Evolutionary conservation across 1,284 basidiomycete genomes (phyloP).

Genomic region (Farysia itapuensis): DNA sequence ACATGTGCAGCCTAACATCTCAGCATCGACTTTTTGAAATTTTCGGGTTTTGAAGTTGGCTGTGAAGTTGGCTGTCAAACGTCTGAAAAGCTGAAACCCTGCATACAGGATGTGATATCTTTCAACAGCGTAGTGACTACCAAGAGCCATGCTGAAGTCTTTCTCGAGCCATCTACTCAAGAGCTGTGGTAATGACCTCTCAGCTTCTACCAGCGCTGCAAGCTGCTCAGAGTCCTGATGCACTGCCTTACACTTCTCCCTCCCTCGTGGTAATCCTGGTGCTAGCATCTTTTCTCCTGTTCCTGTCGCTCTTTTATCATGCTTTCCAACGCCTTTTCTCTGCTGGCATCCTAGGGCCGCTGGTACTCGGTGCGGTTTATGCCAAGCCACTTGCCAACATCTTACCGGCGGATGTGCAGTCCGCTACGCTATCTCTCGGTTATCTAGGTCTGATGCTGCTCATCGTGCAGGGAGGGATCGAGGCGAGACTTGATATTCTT

Average conservation of each 20-base stretch:
- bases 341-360: conserved; percentile 62
- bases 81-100: too few relatives aligned
- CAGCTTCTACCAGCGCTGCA: too few relatives aligned
- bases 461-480: conserved; percentile 64
- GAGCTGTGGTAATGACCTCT: too few relatives aligned
- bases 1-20: too few relatives aligned
- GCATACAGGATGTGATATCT: too few relatives aligned
- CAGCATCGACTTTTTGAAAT: too few relatives aligned
- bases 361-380: conserved; percentile 64
- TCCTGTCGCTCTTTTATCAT: conserved; percentile 50
- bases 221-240: conserved; percentile 6
- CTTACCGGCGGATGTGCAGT: conserved; percentile 61
- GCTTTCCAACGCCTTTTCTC: conserved; percentile 47
- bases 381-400: conserved; percentile 63
- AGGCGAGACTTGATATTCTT: conserved; percentile 22
- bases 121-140: too few relatives aligned
- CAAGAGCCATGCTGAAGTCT: too few relatives aligned
- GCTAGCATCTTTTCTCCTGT: conserved; percentile 56
- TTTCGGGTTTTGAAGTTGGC: too few relatives aligned
- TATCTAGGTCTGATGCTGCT: conserved; percentile 66
- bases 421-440: conserved; percentile 63
- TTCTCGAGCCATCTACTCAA: too few relatives aligned
- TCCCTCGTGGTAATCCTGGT: conserved; percentile 13
- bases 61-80: too few relatives aligned
- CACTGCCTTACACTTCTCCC: conserved; percentile 9